Evolutionary conservation across 352 stramenopile genomes (phyloP), one percentile per base, ranked within the genome.

Genomic region (Aphanomyces astaci): DNA sequence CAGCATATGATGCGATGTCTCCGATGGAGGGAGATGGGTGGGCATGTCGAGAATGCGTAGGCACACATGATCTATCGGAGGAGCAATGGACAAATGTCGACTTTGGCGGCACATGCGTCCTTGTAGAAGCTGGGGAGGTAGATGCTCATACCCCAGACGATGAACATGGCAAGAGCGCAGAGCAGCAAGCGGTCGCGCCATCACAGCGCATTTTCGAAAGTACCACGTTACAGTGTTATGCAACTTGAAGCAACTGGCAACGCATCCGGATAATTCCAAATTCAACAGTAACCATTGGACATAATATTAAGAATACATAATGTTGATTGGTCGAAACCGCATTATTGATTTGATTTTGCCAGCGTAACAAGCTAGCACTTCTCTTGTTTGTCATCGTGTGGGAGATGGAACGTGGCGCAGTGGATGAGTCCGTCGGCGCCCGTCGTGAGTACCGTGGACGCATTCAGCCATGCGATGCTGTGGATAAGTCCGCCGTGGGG

Each of bases 371-470:
- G n/a, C n/a, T n/a, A n/a, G n/a, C n/a, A n/a, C n/a, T n/a, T n/a
- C n/a, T n/a, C n/a, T n/a, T n/a, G n/a, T n/a, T n/a, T n/a, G 36
- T 43, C 36, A 43, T 43, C 36, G 7, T 43, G 10, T 19, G 53
- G 53, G 4, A 62, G 28, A 22, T 62, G 28, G 27, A 65, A 65
- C 24, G 24, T 53, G 19, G 39, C 22, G 36, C 19, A 24, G 36
- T 89, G 89, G 57, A 90, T 78, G 52, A 89, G 77, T 45, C 84
- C 86, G 73, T 92, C 82, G 69, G 89, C 77, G 2, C 82, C 82
- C 52, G 73, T 76, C 0, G 79, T 88, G 46, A 87, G 48, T 0
- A 79, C 30, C 11, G 78, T 63, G 1, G 45, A 71, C 43, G 53
- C 71, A 63, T 67, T 48, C 27, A 67, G 60, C 84, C 82, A 90